Conservation (phyloP, 139 green algal species). For the Haematococcus lacustris region DNA sequence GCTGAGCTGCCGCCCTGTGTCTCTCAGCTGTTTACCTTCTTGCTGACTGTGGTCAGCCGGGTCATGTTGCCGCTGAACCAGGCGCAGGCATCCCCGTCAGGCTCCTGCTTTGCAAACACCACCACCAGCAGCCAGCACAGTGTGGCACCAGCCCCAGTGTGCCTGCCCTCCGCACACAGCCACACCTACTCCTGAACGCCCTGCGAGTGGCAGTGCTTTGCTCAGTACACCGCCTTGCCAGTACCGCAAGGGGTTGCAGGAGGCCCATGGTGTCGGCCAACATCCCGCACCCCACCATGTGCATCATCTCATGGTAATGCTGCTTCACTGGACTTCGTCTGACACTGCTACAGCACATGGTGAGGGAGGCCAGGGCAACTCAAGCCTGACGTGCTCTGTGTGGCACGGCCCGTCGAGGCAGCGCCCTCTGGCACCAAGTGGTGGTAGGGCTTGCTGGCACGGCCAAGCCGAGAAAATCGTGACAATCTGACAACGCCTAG, state of each 20-base stretch:
- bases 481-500: background rate
- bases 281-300: too few relatives aligned
- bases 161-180: background rate
- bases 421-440: too few relatives aligned
- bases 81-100: constrained; percentile 3
- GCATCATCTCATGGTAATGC: too few relatives aligned
- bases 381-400: too few relatives aligned
- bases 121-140: background rate
- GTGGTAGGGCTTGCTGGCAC: too few relatives aligned
- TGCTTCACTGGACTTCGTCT: too few relatives aligned
- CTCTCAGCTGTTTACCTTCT: constrained; percentile 6
- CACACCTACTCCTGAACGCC: background rate
- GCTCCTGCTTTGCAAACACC: background rate
- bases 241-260: background rate
- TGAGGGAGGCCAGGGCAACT: too few relatives aligned
- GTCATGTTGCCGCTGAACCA: constrained; percentile 22
- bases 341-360: too few relatives aligned
- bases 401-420: too few relatives aligned
- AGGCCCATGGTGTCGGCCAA: background rate
- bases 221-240: background rate
- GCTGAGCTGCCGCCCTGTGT: background rate
- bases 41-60: background rate
- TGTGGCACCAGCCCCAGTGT: background rate
- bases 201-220: background rate
- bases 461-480: background rate